Conservation (phyloP, 495 filamentous ascomycete genomes). For the Penicillium pancosmium region DNA sequence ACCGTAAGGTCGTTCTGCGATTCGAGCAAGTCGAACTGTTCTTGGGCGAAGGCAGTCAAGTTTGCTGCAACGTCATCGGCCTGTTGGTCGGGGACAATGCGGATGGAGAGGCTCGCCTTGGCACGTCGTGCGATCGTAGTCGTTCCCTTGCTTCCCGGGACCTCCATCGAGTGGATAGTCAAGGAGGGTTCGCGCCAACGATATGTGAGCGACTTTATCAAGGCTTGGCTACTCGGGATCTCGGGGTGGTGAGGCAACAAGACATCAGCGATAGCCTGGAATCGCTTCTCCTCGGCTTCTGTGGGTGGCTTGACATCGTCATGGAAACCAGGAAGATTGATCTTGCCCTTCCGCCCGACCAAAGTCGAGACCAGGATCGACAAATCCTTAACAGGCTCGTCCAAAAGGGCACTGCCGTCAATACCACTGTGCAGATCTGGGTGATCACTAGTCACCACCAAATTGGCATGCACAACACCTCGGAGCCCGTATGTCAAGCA, state of each 20-base stretch:
- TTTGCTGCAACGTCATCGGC: slow-evolving; percentile 69
- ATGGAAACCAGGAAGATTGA: slow-evolving; percentile 76
- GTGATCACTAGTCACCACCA: slow-evolving; percentile 80
- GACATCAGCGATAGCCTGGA: slow-evolving; percentile 77
- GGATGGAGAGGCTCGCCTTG: slow-evolving; percentile 82
- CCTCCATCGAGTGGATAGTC: slow-evolving; percentile 90
- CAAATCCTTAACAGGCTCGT: slow-evolving; percentile 89
- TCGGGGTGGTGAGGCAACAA: slow-evolving; percentile 72
- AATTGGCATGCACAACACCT: slow-evolving; percentile 92
- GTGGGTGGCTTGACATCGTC: slow-evolving; percentile 78
- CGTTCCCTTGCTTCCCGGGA: slow-evolving; percentile 64
- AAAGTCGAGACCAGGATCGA: slow-evolving; percentile 78
- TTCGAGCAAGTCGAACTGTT: slow-evolving; percentile 72
- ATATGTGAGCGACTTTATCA: slow-evolving; percentile 82
- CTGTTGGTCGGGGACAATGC: slow-evolving; percentile 91
- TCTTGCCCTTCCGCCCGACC: slow-evolving; percentile 63
- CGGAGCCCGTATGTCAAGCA: slow-evolving; percentile 93
- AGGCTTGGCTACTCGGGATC: slow-evolving; percentile 63
- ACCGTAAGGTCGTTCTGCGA: slow-evolving; percentile 82
- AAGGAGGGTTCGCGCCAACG: slow-evolving; percentile 96
- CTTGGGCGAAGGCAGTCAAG: slow-evolving; percentile 65
- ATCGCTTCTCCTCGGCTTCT: slow-evolving; percentile 74
- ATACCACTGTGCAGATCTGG: slow-evolving; percentile 95
- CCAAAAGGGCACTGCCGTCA: slow-evolving; percentile 83
- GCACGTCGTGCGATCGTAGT: slow-evolving; percentile 88